These are phyloP conservation scores for Macroventuria anomochaeta DNA, from an alignment of 2,329 filamentous ascomycete genomes.

Conservation along the genomic window DNA sequence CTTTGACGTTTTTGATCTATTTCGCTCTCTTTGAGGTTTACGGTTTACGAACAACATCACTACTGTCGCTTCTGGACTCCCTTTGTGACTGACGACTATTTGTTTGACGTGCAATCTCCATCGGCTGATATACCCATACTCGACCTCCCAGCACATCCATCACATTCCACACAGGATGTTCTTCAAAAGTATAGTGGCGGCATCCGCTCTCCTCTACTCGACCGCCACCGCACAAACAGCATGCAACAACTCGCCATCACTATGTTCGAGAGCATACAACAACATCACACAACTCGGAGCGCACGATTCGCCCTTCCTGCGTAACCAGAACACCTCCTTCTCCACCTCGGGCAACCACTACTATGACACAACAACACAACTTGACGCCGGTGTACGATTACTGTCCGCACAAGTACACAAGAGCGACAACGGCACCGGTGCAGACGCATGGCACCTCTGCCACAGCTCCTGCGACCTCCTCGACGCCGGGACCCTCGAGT, in stretches of 20 bases:
- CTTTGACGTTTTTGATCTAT: conserved; percentile 6
- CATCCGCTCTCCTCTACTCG: conserved; percentile 36
- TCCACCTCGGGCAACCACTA: conserved; percentile 75
- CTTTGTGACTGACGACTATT: not conserved
- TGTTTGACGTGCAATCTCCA: not conserved
- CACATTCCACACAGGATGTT: conserved; percentile 35
- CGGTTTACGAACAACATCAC: not conserved
- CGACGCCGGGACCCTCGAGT: conserved; percentile 70
- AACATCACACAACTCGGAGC: conserved; percentile 80
- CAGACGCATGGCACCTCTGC: conserved; percentile 67
- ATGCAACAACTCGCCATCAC: conserved; percentile 81
- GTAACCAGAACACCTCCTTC: conserved; percentile 67
- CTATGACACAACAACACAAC: conserved; percentile 73
- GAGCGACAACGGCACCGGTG: conserved; percentile 49
- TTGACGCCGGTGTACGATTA: conserved; percentile 73
- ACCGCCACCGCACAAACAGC: conserved; percentile 52
- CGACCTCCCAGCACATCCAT: not conserved
- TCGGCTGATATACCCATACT: not conserved
- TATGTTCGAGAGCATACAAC: conserved; percentile 75
- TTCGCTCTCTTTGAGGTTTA: conserved; percentile 8
- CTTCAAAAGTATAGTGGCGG: conserved; percentile 34
- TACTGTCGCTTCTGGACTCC: conserved; percentile 14
- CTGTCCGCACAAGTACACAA: conserved; percentile 76
- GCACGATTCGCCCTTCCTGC: conserved; percentile 75
- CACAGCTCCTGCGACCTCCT: conserved; percentile 71